Evolutionary conservation across 176 grass and related monocot genomes (phyloP).

Genomic region (maize (Zea mays)): DNA sequence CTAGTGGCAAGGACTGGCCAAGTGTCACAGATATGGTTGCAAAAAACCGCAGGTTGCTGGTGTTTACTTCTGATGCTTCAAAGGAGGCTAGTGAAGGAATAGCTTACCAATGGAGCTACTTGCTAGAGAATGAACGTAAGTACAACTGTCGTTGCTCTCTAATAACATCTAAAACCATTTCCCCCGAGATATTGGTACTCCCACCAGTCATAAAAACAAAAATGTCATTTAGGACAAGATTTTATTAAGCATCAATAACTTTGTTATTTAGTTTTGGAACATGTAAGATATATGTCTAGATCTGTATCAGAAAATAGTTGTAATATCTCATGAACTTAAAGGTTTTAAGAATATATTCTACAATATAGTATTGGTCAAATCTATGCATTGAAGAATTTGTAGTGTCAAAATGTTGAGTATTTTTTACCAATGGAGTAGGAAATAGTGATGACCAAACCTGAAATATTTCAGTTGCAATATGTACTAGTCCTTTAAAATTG

Average conservation of each 20-base stretch:
- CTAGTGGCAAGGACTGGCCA: conserved; percentile 80
- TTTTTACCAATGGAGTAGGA: not conserved
- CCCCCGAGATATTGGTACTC: not conserved
- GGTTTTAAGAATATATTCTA: not conserved
- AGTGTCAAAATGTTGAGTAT: not conserved
- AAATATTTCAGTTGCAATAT: not conserved
- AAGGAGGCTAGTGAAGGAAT: conserved; percentile 93
- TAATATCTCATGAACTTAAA: not conserved
- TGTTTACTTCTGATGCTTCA: conserved; percentile 86
- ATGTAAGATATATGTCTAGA: not conserved
- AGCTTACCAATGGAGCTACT: conserved; percentile 87
- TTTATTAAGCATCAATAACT: not conserved
- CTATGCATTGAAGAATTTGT: not conserved
- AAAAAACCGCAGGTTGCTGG: conserved; percentile 76
- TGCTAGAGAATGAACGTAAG: conserved; percentile 96
- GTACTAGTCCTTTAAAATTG: not conserved
- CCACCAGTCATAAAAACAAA: not conserved
- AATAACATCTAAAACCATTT: not conserved
- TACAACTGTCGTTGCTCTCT: conserved; percentile 18
- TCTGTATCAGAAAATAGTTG: not conserved
- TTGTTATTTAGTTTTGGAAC: not conserved
- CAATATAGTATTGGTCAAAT: not conserved
- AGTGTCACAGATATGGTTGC: conserved; percentile 78
- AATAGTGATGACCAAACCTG: not conserved
- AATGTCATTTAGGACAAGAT: not conserved